Evolutionary conservation across 2,329 filamentous ascomycete species (phyloP).

Genomic region (Colletotrichum tanaceti): DNA sequence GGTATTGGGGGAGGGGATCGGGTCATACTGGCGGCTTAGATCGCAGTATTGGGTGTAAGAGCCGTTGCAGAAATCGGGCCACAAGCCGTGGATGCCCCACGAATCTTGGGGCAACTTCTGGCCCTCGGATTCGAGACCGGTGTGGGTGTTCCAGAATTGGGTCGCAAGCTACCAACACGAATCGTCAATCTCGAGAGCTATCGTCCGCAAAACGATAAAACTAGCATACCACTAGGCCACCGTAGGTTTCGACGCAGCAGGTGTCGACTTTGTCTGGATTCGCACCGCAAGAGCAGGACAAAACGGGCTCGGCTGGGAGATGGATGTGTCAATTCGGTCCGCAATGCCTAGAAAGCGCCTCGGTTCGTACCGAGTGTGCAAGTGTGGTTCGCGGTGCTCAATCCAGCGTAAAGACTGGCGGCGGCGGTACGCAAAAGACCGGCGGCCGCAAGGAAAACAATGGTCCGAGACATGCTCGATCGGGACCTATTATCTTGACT

Average conservation of each 20-base stretch:
- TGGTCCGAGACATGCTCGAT: conserved; percentile 45
- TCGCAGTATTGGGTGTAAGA: conserved; percentile 77
- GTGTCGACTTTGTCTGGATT: conserved; percentile 63
- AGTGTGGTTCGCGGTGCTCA: conserved; percentile 66
- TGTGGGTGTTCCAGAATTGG: conserved; percentile 74
- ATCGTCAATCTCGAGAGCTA: not conserved
- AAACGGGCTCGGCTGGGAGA: conserved; percentile 46
- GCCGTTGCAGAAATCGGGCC: conserved; percentile 64
- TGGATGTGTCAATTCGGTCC: conserved; percentile 11
- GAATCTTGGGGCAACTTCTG: conserved; percentile 68
- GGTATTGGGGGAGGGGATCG: conserved; percentile 70
- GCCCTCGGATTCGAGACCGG: conserved; percentile 66
- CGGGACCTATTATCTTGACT: not conserved
- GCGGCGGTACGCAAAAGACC: conserved; percentile 47
- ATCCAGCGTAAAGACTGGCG: conserved; percentile 55
- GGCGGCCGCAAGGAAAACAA: conserved; percentile 43
- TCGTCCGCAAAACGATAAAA: not conserved
- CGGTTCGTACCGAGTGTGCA: conserved; percentile 59
- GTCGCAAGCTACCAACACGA: conserved; percentile 59
- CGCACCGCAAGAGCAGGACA: conserved; percentile 63
- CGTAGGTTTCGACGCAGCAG: conserved; percentile 74
- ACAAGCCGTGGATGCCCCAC: conserved; percentile 72
- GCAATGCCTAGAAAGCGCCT: not conserved
- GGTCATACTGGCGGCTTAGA: conserved; percentile 72
- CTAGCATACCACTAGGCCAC: conserved; percentile 63